phyloP scores from a whole-genome alignment of 495 filamentous ascomycete species.

The Elasticomyces elasticus region DNA sequence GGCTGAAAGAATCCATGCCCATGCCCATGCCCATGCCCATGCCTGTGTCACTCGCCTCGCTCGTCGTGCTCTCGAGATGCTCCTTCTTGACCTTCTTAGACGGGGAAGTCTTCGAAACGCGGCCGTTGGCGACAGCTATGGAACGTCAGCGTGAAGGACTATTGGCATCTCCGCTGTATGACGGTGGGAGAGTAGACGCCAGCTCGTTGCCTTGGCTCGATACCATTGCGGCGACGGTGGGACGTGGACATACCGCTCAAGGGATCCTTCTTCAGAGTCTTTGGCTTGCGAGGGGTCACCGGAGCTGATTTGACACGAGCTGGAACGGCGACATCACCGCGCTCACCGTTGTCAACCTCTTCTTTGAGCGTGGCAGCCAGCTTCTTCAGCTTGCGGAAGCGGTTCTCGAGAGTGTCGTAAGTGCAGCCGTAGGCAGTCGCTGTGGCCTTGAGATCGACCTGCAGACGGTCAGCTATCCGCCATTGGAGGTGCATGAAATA shows the following conservation, averaged over 20 bases:
- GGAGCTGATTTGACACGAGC: conserved; percentile 15
- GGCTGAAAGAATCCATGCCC: background rate
- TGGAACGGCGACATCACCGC: conserved; percentile 15
- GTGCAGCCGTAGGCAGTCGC: conserved; percentile 29
- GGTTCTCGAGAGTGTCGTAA: conserved; percentile 36
- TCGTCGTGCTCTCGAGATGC: background rate
- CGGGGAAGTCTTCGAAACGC: conserved; percentile 5
- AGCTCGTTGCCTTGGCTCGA: too few species aligned
- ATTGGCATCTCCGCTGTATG: too few species aligned
- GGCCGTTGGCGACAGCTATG: conserved; percentile 12
- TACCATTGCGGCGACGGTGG: too few species aligned
- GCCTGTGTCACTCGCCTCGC: too few species aligned
- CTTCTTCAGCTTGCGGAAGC: conserved; percentile 30
- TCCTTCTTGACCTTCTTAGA: conserved; percentile 9
- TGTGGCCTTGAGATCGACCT: conserved; percentile 2
- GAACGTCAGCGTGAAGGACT: background rate
- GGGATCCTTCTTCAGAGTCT: conserved; percentile 21
- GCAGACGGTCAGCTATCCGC: background rate
- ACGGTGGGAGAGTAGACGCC: too few species aligned
- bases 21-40: too few species aligned
- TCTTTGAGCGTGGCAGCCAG: conserved; percentile 24
- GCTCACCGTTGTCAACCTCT: conserved; percentile 24
- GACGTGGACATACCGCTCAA: conserved; percentile 15
- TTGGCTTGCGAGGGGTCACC: conserved; percentile 17
- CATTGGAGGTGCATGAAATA: background rate